These are phyloP conservation scores for Delitschia confertaspora DNA, from an alignment of 495 filamentous ascomycete genomes.

Conservation along the genomic window DNA sequence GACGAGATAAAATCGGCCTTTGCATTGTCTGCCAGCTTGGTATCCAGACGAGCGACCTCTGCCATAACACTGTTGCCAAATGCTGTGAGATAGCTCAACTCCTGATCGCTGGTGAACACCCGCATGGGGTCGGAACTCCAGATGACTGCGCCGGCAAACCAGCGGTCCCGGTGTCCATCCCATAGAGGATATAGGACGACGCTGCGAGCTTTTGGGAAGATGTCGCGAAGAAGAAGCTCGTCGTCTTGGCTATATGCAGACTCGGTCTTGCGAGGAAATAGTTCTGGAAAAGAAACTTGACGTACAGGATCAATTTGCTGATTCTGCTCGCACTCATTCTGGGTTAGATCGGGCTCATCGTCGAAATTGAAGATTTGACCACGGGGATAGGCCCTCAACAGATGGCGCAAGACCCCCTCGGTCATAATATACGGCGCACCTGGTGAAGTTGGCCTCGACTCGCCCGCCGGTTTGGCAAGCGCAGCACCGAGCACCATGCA, in stretches of 20 bases:
- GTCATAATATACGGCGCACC: conserved; percentile 25
- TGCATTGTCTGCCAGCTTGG: conserved; percentile 42
- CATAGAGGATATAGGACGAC: conserved; percentile 57
- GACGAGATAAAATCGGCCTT: conserved; percentile 66
- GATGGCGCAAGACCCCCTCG: conserved; percentile 41
- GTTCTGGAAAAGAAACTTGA: too few relatives aligned
- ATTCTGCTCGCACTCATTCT: conserved; percentile 8
- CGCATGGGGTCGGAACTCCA: conserved; percentile 47
- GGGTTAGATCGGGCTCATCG: conserved; percentile 31
- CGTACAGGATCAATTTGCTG: too few relatives aligned
- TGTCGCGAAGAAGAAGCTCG: conserved; percentile 24
- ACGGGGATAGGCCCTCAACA: conserved; percentile 51
- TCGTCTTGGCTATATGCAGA: conserved; percentile 28
- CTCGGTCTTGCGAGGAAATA: too few relatives aligned
- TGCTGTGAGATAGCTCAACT: conserved; percentile 46
- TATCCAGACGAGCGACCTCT: conserved; percentile 48
- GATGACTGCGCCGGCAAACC: conserved; percentile 59
- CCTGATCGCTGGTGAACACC: conserved; percentile 42
- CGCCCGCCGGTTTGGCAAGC: conserved; percentile 36
- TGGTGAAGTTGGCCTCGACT: background rate
- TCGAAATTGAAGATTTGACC: conserved; percentile 54
- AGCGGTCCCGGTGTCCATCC: conserved; percentile 58
- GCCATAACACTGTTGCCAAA: conserved; percentile 56
- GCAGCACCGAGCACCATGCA: conserved; percentile 24
- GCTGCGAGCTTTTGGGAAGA: conserved; percentile 46